These are phyloP conservation scores for Plasmodium vivax DNA, from an alignment of 169 alveolate genomes.

Conservation along the genomic window DNA sequence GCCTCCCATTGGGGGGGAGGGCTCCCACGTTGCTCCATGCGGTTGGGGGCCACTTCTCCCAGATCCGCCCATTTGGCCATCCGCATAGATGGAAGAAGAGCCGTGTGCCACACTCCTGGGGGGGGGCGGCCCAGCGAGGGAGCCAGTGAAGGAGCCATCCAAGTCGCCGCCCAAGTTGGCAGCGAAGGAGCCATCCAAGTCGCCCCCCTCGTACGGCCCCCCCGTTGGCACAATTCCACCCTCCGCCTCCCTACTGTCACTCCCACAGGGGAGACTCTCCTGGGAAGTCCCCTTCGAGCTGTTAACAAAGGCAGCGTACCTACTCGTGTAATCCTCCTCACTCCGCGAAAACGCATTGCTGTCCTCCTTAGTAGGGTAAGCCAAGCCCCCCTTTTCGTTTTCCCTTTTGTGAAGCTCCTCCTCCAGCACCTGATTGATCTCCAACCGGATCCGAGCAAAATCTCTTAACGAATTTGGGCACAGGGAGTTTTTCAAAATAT, in stretches of 20 bases:
- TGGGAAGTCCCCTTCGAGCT: not conserved
- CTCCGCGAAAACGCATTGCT: not conserved
- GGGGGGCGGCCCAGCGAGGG: not conserved
- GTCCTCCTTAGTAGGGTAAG: not conserved
- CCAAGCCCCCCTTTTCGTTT: not conserved
- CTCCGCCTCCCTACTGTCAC: not conserved
- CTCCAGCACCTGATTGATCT: slow-evolving; percentile 55
- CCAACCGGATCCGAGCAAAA: slow-evolving; percentile 61
- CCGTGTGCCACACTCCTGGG: not conserved
- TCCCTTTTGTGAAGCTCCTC: slow-evolving; percentile 51
- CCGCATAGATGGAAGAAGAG: not conserved
- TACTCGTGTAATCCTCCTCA: not conserved
- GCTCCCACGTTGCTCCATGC: not conserved
- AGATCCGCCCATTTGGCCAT: not conserved
- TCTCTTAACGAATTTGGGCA: slow-evolving; percentile 55
- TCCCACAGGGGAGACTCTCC: not conserved
- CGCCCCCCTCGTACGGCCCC: not conserved
- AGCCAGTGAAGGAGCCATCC: not conserved
- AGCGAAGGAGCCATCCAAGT: no score
- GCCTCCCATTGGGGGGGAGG: not conserved
- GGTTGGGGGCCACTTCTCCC: not conserved
- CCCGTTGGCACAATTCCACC: not conserved
- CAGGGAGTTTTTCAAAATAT: slow-evolving; percentile 35
- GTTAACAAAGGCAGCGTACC: not conserved
- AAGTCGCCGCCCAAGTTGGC: not conserved